A percentile compares a stretch with the other conserved stretches of the same genome.
Evolutionary conservation across 1,139 yeast genomes (phyloP).

Genomic region (Pichiaceae sp.): DNA sequence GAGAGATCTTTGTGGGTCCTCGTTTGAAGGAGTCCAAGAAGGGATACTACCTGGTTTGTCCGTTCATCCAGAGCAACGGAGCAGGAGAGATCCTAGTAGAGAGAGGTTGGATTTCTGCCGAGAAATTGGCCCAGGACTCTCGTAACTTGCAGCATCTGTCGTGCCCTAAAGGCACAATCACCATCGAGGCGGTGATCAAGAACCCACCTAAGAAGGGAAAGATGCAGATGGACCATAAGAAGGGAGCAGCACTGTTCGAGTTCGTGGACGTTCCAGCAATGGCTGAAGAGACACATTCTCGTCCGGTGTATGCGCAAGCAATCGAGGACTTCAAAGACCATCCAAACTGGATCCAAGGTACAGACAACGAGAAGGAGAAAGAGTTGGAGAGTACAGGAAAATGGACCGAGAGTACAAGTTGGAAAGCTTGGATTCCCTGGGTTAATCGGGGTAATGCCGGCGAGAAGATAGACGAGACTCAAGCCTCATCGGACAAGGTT

Average conservation of each 20-base stretch:
- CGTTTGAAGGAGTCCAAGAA: slow-evolving; percentile 64
- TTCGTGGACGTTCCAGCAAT: slow-evolving; percentile 74
- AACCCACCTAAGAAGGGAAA: slow-evolving; percentile 61
- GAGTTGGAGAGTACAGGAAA: slow-evolving; percentile 14
- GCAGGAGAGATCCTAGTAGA: slow-evolving; percentile 68
- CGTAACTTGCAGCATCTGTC: slow-evolving; percentile 62
- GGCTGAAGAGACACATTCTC: slow-evolving; percentile 59
- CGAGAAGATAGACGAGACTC: not conserved
- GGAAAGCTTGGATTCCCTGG: slow-evolving; percentile 9
- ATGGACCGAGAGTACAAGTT: slow-evolving; percentile 5
- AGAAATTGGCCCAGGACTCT: slow-evolving; percentile 54
- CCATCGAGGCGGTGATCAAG: slow-evolving; percentile 66
- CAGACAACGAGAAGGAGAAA: slow-evolving; percentile 7
- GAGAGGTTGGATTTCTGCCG: slow-evolving; percentile 88
- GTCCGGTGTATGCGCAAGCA: slow-evolving; percentile 75
- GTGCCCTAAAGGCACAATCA: slow-evolving; percentile 66
- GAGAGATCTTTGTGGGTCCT: slow-evolving; percentile 92
- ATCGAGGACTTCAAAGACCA: slow-evolving; percentile 58
- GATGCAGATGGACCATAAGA: slow-evolving; percentile 71
- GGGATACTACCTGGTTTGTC: slow-evolving; percentile 79
- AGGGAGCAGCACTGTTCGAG: slow-evolving; percentile 37
- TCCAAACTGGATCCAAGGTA: slow-evolving; percentile 34
- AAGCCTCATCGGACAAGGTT: not conserved
- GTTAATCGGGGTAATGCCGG: not conserved
- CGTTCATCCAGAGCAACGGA: slow-evolving; percentile 69